Percentiles rank a stretch among this genome's conserved stretches.
These are phyloP conservation scores for Durio zibethinus DNA, from an alignment of 345 rosid genomes.

Conservation along the genomic window DNA sequence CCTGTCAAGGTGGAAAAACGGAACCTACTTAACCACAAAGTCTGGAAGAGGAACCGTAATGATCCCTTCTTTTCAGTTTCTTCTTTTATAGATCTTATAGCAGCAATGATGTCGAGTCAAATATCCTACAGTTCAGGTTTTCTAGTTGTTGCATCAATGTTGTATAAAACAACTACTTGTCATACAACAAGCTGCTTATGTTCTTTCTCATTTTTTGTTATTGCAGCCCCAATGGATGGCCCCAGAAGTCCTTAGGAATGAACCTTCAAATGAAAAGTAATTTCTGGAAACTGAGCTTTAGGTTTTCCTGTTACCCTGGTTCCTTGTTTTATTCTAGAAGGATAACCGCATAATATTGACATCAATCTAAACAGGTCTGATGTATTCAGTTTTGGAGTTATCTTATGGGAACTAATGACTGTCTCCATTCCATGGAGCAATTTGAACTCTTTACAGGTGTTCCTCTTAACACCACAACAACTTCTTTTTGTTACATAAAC, in stretches of 20 bases:
- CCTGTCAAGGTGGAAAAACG: constrained; percentile 77
- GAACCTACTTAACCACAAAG: constrained; percentile 64
- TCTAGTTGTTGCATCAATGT: neutral
- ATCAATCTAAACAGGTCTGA: constrained; percentile 56
- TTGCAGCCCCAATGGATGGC: constrained; percentile 99
- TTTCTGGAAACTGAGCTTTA: constrained; percentile 9
- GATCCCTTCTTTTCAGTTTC: neutral
- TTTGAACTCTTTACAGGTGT: constrained; percentile 70
- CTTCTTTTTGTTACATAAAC: neutral
- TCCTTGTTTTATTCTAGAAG: neutral
- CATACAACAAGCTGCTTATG: neutral
- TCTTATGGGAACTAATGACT: constrained; percentile 85
- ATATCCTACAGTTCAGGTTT: neutral
- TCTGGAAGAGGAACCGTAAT: constrained; percentile 89
- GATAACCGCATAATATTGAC: neutral
- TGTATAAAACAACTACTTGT: neutral
- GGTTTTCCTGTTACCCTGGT: neutral
- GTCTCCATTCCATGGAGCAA: constrained; percentile 74
- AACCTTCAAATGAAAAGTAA: constrained; percentile 90
- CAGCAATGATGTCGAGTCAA: neutral
- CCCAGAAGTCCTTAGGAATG: constrained; percentile 85
- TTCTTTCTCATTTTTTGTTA: neutral
- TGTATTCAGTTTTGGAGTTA: constrained; percentile 80
- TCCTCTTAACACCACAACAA: neutral
- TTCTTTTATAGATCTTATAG: neutral